Evolutionary conservation across 2,329 filamentous ascomycete genomes (phyloP), one percentile per base, ranked within the genome.

Genomic region (Paraphaeosphaeria sporulosa): DNA sequence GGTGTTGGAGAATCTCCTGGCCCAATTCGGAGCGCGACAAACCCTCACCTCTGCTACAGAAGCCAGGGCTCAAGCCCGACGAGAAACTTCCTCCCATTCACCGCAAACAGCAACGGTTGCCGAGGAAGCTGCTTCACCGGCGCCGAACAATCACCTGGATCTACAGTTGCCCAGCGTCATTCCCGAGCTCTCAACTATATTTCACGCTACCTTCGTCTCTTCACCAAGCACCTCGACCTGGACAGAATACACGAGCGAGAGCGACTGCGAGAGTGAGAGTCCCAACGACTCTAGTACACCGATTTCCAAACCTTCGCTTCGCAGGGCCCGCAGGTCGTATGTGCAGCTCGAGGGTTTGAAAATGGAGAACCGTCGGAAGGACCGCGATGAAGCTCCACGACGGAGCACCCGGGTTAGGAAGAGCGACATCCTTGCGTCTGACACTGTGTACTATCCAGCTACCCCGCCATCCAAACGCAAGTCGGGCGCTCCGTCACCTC

Each of bases 11-110:
- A 61, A 68, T 51, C 64, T 78, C 15, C 65, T 77, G n/a, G 64
- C 62, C 4, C 67, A 70, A 34, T 78, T 78, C 49, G 71, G 69
- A 2, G 71, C 72, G 0, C 67, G 66, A 23, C 71, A 55, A 21
- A 73, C 71, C 17, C 68, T 71, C 3, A 71, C 70, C 8, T 76
- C 76, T 0, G 73, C 71, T 1, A 76, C 74, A 7, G 73, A 73
- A 54, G 63, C 64, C 32, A 44, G 42, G 19, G 4, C 36, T 3
- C 25, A 42, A 32, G 49, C 64, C 70, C n/a, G 65, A 68, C 23
- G 36, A 57, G 7, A 69, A 70, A 19, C 55, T 62, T 58, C 61
- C 19, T 34, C 54, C 10, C 38, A 50, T 21, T 13, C n/a, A 40
- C 48, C 32, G 9, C 47, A 19, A 61, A 58, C 19, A 36, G 40